Evolutionary conservation across 805 yeast genomes (phyloP), one percentile per base, ranked within the genome.

Genomic region (Maudiozyma bulderi): DNA sequence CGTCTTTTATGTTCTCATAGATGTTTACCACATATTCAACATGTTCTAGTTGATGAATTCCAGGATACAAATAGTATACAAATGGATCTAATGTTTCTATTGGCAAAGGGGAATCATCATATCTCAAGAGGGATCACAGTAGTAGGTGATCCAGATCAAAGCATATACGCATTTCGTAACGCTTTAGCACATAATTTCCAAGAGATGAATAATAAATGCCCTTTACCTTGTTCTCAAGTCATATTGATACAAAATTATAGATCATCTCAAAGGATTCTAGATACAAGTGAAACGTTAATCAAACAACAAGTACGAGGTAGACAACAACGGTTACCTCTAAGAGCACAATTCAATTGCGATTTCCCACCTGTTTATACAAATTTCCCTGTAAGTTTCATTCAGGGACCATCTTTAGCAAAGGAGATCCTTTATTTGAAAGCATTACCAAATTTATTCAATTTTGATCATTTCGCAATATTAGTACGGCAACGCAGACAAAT

Each of bases 141-240:
- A 1, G 97, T 91, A 2, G 99, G 99, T 1, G 99, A 91, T 61
- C 96, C 96, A 0, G 96, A 93, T 64, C 99, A 91, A 65, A 83
- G 95, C 59, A 91, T 91, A 26, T 91, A 93, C 63, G 88, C 84
- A 0, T 91, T 91, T 57, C 71, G 98, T 52, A 81, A 83, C 57
- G 97, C 97, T 0, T 80, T 80, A 35, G 72, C 83, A 1, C 68
- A 71, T 14, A 89, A 86, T 57, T 86, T 90, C 57, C 67, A 67
- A 40, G 69, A 69, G 11, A 79, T 88, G 86, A 64, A 67, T 40
- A 54, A 59, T 1, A 59, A 56, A 29, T 68, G 70, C 47, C 71
- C 77, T 26, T 44, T 62, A 9, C 54, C 56, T 40, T 61, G 64
- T 32, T 51, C 64, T 0, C 58, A 62, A 13, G 67, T 81, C 1